These are phyloP conservation scores for Fomitopsis serialis DNA, from an alignment of 768 basidiomycete genomes.

Conservation along the genomic window DNA sequence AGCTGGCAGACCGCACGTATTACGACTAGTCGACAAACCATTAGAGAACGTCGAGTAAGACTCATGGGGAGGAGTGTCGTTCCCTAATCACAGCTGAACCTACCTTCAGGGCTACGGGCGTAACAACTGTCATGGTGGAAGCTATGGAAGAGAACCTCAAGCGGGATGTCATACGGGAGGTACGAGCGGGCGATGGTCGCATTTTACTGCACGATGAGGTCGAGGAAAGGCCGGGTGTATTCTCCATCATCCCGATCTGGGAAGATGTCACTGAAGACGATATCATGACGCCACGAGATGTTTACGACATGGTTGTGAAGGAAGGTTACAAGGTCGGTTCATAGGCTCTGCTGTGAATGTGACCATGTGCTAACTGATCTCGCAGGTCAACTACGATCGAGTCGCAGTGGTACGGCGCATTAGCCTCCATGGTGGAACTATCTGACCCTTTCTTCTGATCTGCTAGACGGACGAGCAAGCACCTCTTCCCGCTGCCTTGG, in stretches of 20 bases:
- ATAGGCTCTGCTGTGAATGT: neutral
- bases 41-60: conserved; percentile 92
- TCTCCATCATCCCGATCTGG: conserved; percentile 92
- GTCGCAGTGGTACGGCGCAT: conserved; percentile 72
- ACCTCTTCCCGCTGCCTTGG: conserved; percentile 83
- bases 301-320: conserved; percentile 64
- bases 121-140: conserved; percentile 87
- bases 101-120: conserved; percentile 77
- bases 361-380: neutral
- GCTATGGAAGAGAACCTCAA: conserved; percentile 87
- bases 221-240: conserved; percentile 86
- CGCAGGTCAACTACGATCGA: conserved; percentile 80
- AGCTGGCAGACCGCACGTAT: conserved; percentile 81
- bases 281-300: conserved; percentile 84
- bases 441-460: neutral
- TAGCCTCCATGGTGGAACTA: neutral
- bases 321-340: conserved; percentile 68
- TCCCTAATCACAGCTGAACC: neutral
- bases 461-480: conserved; percentile 95
- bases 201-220: conserved; percentile 94
- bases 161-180: conserved; percentile 79
- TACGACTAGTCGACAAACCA: conserved; percentile 82
- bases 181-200: conserved; percentile 64
- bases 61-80: neutral
- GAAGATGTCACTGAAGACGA: conserved; percentile 78